Percentiles rank a stretch among this genome's conserved stretches.
phyloP scores from a whole-genome alignment of 768 basidiomycete genomes.

The Pulveroboletus sp. region DNA sequence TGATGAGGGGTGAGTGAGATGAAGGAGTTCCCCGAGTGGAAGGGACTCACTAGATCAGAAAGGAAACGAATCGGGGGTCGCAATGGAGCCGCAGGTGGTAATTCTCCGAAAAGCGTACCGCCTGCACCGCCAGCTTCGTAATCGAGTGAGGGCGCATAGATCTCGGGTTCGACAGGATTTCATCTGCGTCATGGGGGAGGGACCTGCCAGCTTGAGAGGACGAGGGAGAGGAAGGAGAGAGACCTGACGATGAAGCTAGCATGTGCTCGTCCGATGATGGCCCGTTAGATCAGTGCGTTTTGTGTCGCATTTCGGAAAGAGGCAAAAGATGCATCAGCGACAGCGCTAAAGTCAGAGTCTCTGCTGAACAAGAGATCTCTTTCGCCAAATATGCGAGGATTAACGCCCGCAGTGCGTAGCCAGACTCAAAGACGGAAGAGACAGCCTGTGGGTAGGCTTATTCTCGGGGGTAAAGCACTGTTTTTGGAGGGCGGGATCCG shows the following conservation, averaged over 20 bases:
- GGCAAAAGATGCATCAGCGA: conserved; percentile 55
- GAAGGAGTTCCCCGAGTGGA: no score
- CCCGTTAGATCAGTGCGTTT: conserved; percentile 50
- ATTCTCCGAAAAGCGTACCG: conserved; percentile 47
- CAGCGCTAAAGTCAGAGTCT: conserved; percentile 58
- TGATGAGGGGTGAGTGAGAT: not conserved
- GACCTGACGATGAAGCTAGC: conserved; percentile 55
- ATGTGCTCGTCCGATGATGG: conserved; percentile 49
- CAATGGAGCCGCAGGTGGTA: conserved; percentile 48
- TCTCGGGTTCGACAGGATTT: conserved; percentile 37
- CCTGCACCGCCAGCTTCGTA: conserved; percentile 65
- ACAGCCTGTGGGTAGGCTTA: conserved; percentile 48
- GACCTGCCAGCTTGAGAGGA: not conserved
- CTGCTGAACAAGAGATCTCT: conserved; percentile 63
- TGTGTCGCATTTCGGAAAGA: conserved; percentile 39
- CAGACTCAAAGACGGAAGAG: conserved; percentile 59
- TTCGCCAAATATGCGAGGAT: conserved; percentile 60
- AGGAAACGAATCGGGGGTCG: conserved; percentile 49
- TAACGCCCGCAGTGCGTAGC: conserved; percentile 52
- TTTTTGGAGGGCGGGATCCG: not conserved
- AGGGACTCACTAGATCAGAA: conserved; percentile 54
- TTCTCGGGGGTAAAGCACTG: conserved; percentile 59
- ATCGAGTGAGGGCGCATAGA: conserved; percentile 55
- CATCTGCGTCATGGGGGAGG: conserved; percentile 39
- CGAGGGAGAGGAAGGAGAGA: not conserved